phyloP scores from a whole-genome alignment of 441 rosid genomes.

The Viola pubescens region DNA sequence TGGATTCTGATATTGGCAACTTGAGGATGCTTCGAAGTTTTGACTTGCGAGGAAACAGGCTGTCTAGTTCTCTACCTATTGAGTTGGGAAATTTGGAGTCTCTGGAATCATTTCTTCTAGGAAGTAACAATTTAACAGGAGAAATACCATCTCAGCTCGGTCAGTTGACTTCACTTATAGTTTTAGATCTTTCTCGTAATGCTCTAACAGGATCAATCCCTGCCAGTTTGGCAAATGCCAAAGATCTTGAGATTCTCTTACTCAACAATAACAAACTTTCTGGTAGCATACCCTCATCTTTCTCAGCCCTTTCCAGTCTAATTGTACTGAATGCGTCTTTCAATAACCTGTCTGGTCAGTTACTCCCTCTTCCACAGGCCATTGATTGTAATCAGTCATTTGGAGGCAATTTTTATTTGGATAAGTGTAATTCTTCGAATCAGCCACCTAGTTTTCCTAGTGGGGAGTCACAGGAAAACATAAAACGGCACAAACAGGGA shows the following conservation, averaged over 20 bases:
- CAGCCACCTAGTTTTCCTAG: constrained; percentile 16
- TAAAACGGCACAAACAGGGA: constrained; percentile 17
- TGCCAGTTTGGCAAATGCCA: constrained; percentile 31
- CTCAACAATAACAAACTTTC: constrained; percentile 47
- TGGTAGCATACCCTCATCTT: constrained; percentile 49
- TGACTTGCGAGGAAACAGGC: constrained; percentile 39
- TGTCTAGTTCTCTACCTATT: constrained; percentile 43
- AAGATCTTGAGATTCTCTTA: constrained; percentile 32
- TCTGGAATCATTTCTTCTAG: constrained; percentile 37
- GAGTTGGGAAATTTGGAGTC: constrained; percentile 34
- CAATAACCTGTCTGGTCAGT: constrained; percentile 50
- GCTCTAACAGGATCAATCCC: constrained; percentile 48
- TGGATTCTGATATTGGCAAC: constrained; percentile 34
- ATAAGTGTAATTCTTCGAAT: constrained; percentile 21
- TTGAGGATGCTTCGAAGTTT: constrained; percentile 37
- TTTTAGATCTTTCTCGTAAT: constrained; percentile 57
- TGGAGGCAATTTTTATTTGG: constrained; percentile 32
- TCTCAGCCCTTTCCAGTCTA: constrained; percentile 38
- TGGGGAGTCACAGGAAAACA: constrained; percentile 19
- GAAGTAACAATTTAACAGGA: constrained; percentile 43
- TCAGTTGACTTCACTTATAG: constrained; percentile 30
- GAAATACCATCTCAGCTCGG: constrained; percentile 44
- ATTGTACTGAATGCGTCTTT: constrained; percentile 40
- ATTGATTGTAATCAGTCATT: constrained; percentile 30
- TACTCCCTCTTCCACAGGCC: constrained; percentile 31